Conservation (phyloP, 495 filamentous ascomycete species). For the Lophiotrema nucula region DNA sequence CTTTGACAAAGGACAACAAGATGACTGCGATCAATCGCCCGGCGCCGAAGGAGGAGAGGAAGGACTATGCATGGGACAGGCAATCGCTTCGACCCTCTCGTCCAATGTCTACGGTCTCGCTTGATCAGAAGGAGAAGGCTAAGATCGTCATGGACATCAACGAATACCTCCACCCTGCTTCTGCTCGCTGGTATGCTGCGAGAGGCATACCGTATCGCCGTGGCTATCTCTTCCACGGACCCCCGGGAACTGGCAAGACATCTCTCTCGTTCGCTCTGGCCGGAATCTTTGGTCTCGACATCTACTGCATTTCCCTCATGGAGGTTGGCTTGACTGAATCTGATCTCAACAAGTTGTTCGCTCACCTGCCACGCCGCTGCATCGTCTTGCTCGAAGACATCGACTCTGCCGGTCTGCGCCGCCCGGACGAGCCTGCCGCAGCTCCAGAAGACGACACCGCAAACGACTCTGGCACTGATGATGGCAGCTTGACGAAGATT, state of each 20-base stretch:
- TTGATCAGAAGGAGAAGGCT: constrained; percentile 72
- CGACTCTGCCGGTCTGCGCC: constrained; percentile 68
- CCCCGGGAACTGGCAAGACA: constrained; percentile 46
- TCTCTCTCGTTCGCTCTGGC: constrained; percentile 60
- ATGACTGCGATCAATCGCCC: constrained; percentile 55
- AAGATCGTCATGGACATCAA: constrained; percentile 76
- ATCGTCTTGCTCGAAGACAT: constrained; percentile 75
- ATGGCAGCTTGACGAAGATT: constrained; percentile 11
- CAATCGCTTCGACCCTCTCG: constrained; percentile 69
- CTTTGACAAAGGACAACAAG: constrained; percentile 38
- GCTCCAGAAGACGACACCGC: constrained; percentile 7
- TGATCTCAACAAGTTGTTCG: constrained; percentile 66
- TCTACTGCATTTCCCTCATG: constrained; percentile 67
- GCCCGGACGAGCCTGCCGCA: constrained; percentile 36
- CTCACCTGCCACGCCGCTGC: constrained; percentile 63
- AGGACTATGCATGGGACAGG: constrained; percentile 55
- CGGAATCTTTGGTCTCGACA: constrained; percentile 66
- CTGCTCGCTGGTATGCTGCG: constrained; percentile 70
- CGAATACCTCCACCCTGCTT: constrained; percentile 77
- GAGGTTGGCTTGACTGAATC: constrained; percentile 67
- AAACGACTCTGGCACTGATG: constrained; percentile 8
- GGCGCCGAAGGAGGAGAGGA: constrained; percentile 40
- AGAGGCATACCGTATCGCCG: constrained; percentile 53
- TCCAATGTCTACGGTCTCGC: constrained; percentile 78
- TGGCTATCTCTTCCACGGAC: constrained; percentile 45